Evolutionary conservation across 306 rosid genomes (phyloP).

Genomic region (Cucurbita ficifolia): DNA sequence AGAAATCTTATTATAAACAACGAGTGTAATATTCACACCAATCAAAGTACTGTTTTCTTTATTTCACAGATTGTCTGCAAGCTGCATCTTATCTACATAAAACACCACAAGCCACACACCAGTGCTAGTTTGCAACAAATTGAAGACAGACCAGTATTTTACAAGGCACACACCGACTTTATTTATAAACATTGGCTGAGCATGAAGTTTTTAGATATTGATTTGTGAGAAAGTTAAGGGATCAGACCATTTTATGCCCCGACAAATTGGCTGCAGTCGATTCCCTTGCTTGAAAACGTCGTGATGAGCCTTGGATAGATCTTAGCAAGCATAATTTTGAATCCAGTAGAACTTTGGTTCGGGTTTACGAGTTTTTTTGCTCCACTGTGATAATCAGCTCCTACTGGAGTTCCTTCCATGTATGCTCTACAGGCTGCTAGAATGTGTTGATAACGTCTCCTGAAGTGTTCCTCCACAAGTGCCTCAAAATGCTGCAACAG

Average conservation of each 20-base stretch:
- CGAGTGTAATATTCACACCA: neutral
- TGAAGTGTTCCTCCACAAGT: conserved; percentile 69
- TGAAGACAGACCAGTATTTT: neutral
- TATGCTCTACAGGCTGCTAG: conserved; percentile 57
- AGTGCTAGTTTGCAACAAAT: neutral
- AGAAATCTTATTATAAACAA: neutral
- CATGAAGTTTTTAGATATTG: conserved; percentile 14
- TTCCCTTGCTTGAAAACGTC: conserved; percentile 58
- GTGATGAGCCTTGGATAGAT: conserved; percentile 67
- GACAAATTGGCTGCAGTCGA: conserved; percentile 48
- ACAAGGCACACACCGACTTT: neutral
- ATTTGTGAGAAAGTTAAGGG: conserved; percentile 4
- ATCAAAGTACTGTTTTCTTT: neutral
- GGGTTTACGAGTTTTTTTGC: conserved; percentile 22
- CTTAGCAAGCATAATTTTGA: conserved; percentile 80
- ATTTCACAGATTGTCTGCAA: neutral
- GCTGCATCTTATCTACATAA: neutral
- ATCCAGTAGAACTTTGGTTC: conserved; percentile 65
- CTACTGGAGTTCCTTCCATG: conserved; percentile 70
- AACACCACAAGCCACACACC: neutral
- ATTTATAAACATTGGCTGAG: conserved; percentile 3
- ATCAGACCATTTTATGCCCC: conserved; percentile 16
- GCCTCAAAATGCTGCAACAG: conserved; percentile 66
- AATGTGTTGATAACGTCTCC: conserved; percentile 33
- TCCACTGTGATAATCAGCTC: conserved; percentile 28